Percentiles rank a stretch among this genome's conserved stretches.
These are phyloP conservation scores for Sordaria brevicollis DNA, from an alignment of 495 filamentous ascomycete species.

Conservation along the genomic window DNA sequence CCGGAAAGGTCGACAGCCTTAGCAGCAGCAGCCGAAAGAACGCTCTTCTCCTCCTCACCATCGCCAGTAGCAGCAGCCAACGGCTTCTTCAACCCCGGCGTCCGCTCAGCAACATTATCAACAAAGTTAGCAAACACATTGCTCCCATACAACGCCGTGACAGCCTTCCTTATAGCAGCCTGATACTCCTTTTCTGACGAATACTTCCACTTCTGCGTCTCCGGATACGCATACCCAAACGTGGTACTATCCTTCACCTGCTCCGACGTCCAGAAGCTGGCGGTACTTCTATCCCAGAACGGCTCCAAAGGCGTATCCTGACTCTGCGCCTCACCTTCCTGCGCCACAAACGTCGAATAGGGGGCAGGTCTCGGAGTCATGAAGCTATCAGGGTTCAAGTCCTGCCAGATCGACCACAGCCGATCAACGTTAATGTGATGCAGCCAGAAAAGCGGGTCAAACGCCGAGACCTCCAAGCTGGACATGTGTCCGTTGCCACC, in stretches of 20 bases:
- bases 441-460: slow-evolving; percentile 65
- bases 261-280: slow-evolving; percentile 37
- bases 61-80: neutral
- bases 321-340: slow-evolving; percentile 27
- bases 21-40: neutral
- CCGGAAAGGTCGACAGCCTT: neutral
- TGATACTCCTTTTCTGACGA: slow-evolving; percentile 5
- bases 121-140: slow-evolving; percentile 17
- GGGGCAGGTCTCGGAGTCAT: slow-evolving; percentile 38
- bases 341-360: slow-evolving; percentile 41
- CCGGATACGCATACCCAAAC: slow-evolving; percentile 52
- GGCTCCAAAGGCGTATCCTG: slow-evolving; percentile 30
- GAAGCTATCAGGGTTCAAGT: slow-evolving; percentile 47
- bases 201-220: slow-evolving; percentile 30
- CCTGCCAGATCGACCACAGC: slow-evolving; percentile 62
- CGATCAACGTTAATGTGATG: slow-evolving; percentile 55
- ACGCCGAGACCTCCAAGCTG: slow-evolving; percentile 50
- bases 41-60: neutral
- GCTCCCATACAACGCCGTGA: slow-evolving; percentile 14
- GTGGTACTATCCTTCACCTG: slow-evolving; percentile 24
- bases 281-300: slow-evolving; percentile 31
- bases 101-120: slow-evolving; percentile 6
- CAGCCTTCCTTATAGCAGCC: slow-evolving; percentile 3
- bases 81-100: neutral
- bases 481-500: slow-evolving; percentile 53